Evolutionary conservation across 495 filamentous ascomycete genomes (phyloP).

Genomic region (Thozetella sp.): DNA sequence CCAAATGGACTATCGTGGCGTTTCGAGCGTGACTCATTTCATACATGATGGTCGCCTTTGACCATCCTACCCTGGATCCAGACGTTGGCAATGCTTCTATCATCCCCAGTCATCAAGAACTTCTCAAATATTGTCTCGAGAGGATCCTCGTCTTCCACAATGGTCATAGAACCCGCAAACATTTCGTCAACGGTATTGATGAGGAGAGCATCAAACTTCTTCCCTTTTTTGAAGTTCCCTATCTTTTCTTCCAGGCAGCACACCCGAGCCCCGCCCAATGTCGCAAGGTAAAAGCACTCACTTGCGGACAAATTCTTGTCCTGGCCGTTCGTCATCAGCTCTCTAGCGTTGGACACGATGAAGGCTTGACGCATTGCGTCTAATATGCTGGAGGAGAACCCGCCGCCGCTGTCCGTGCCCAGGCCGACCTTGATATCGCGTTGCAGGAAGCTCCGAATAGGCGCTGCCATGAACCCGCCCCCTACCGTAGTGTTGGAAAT

Average conservation of each 20-base stretch:
- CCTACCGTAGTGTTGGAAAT: conserved; percentile 65
- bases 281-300: conserved; percentile 64
- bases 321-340: conserved; percentile 45
- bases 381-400: conserved; percentile 59
- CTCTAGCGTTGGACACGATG: conserved; percentile 59
- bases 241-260: conserved; percentile 55
- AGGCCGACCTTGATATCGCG: conserved; percentile 65
- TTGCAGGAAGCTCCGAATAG: conserved; percentile 56
- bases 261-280: conserved; percentile 63
- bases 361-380: conserved; percentile 62
- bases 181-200: conserved; percentile 43
- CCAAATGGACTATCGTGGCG: no score
- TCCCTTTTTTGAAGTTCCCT: conserved; percentile 61
- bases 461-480: conserved; percentile 61
- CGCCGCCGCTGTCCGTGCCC: conserved; percentile 70
- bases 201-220: conserved; percentile 67
- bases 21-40: no score
- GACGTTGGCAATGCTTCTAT: conserved; percentile 60
- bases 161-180: conserved; percentile 49
- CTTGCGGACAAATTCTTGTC: conserved; percentile 49
- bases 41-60: no score
- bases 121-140: conserved; percentile 57
- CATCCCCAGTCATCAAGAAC: conserved; percentile 68
- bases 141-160: conserved; percentile 53
- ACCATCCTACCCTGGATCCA: conserved; percentile 58